These are phyloP conservation scores for Trichoderma pleuroti DNA, from an alignment of 2,329 filamentous ascomycete genomes.

Conservation along the genomic window DNA sequence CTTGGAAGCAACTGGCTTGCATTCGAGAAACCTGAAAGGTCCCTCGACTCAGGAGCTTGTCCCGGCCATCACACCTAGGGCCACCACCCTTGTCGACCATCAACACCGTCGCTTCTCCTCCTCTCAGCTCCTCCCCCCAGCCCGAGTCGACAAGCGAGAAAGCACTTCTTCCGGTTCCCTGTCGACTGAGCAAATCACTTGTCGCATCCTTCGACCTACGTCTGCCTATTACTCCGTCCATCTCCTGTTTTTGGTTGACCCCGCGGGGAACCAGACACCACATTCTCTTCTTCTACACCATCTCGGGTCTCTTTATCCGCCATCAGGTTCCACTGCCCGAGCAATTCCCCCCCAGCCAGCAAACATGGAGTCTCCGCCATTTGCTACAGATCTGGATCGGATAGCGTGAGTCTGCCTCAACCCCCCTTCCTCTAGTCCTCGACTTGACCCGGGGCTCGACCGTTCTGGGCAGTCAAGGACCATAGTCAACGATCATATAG, in stretches of 20 bases:
- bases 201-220: constrained; percentile 7
- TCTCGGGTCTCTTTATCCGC: constrained; percentile 18
- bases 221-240: too few relatives aligned
- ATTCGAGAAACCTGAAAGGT: not conserved
- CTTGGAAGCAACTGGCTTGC: not conserved
- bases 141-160: constrained; percentile 7
- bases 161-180: not conserved
- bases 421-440: constrained; percentile 3
- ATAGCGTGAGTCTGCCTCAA: constrained; percentile 19
- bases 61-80: not conserved
- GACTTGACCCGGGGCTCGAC: constrained; percentile 7
- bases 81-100: not conserved
- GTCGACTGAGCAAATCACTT: not conserved
- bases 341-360: constrained; percentile 13
- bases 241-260: constrained; percentile 12
- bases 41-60: not conserved
- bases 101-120: constrained; percentile 7
- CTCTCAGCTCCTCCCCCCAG: constrained; percentile 3
- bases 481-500: not conserved
- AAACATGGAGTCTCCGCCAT: constrained; percentile 19
- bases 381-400: constrained; percentile 20
- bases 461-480: constrained; percentile 1
- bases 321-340: constrained; percentile 13
- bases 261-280: constrained; percentile 14
- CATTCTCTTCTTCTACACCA: constrained; percentile 16